Conservation (phyloP, 75 land plant species). For the Cunninghamia lanceolata region DNA sequence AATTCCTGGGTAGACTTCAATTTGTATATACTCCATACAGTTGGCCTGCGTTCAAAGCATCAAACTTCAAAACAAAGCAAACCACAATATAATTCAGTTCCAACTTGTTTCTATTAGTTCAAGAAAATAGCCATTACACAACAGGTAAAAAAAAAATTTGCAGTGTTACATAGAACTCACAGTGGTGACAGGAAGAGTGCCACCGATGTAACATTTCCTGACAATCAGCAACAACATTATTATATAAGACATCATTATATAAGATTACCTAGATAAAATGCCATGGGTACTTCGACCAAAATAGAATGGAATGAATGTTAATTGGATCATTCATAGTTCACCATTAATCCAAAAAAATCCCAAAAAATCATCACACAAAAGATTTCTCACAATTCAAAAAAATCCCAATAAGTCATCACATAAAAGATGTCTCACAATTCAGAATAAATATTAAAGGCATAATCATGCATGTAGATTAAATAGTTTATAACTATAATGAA, state of each 20-base stretch:
- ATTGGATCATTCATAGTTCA: too few relatives aligned
- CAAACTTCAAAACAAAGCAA: background rate
- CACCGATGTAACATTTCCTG: constrained; percentile 12
- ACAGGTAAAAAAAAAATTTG: background rate
- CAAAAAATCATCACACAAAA: background rate
- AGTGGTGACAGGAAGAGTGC: background rate
- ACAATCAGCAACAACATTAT: background rate
- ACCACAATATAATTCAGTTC: background rate
- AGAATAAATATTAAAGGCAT: background rate
- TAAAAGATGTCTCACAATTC: background rate
- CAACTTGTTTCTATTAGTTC: background rate
- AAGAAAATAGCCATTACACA: background rate
- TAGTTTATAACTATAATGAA: background rate
- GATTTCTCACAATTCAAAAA: background rate
- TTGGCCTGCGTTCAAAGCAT: constrained; percentile 25
- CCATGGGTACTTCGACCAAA: too few relatives aligned
- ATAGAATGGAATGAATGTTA: too few relatives aligned
- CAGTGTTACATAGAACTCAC: background rate
- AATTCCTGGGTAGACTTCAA: constrained; percentile 31
- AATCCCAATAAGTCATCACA: background rate
- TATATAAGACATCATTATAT: background rate
- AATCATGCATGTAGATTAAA: too few relatives aligned
- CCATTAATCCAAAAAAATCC: too few relatives aligned
- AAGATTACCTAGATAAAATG: too few relatives aligned
- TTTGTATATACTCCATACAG: constrained; percentile 35